phyloP scores from a whole-genome alignment of 805 yeast genomes.

The Lipomyces chichibuensis region DNA sequence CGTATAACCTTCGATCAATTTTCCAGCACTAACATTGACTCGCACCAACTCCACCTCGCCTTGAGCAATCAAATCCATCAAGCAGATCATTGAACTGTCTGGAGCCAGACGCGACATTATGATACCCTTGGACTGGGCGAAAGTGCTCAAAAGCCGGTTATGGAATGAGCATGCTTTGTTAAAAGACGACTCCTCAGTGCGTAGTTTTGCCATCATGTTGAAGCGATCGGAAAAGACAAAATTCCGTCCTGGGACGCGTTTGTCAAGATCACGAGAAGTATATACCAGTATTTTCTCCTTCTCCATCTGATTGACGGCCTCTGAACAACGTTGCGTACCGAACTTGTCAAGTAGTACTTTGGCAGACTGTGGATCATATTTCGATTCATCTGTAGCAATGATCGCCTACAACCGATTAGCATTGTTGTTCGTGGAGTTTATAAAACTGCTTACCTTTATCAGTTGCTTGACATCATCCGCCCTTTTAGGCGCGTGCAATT shows the following conservation, averaged over 20 bases:
- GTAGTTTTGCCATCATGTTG: slow-evolving; percentile 47
- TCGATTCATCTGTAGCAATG: slow-evolving; percentile 56
- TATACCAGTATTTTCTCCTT: slow-evolving; percentile 49
- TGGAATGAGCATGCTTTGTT: slow-evolving; percentile 53
- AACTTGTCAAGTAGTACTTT: slow-evolving; percentile 51
- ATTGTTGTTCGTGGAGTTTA: not conserved
- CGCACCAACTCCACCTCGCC: slow-evolving; percentile 51
- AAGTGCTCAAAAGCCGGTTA: slow-evolving; percentile 48
- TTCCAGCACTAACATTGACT: slow-evolving; percentile 54
- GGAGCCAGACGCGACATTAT: slow-evolving; percentile 57
- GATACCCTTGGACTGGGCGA: slow-evolving; percentile 56
- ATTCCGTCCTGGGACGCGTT: slow-evolving; percentile 51
- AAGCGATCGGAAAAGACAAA: slow-evolving; percentile 62
- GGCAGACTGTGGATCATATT: slow-evolving; percentile 54
- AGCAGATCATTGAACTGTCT: slow-evolving; percentile 64
- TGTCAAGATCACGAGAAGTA: slow-evolving; percentile 42
- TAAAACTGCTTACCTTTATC: slow-evolving; percentile 34
- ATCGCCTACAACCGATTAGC: slow-evolving; percentile 47
- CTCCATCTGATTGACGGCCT: slow-evolving; percentile 57
- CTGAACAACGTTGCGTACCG: slow-evolving; percentile 53
- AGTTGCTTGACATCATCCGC: slow-evolving; percentile 31
- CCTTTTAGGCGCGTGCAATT: not conserved
- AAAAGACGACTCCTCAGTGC: slow-evolving; percentile 49
- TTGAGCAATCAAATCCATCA: slow-evolving; percentile 59
- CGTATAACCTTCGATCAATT: slow-evolving; percentile 64